A percentile compares a stretch with the other conserved stretches of the same genome.
Conservation (phyloP, 768 basidiomycete species). For the Melanogaster broomeanus region DNA sequence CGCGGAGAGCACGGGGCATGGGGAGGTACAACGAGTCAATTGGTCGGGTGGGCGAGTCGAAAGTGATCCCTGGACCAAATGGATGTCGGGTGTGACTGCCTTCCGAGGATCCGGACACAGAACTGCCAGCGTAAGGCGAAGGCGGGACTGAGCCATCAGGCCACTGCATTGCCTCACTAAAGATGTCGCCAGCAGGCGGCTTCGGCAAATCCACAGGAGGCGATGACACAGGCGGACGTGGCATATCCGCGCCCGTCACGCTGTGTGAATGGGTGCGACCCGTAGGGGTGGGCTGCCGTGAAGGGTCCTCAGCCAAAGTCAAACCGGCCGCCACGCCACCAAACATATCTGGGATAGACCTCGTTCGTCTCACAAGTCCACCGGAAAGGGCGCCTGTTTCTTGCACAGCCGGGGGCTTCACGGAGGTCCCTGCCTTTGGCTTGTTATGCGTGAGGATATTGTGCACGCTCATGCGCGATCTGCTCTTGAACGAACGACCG, state of each 20-base stretch:
- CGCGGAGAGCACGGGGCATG: conserved; percentile 61
- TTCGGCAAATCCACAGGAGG: conserved; percentile 30
- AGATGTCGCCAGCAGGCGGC: conserved; percentile 49
- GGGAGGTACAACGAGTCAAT: conserved; percentile 44
- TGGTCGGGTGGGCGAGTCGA: conserved; percentile 57
- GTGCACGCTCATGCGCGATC: conserved; percentile 72
- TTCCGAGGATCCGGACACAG: conserved; percentile 19
- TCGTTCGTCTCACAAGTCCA: conserved; percentile 66
- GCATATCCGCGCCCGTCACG: conserved; percentile 70
- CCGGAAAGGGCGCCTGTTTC: conserved; percentile 39
- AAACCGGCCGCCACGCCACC: conserved; percentile 24
- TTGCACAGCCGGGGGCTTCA: conserved; percentile 29
- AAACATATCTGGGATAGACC: conserved; percentile 67
- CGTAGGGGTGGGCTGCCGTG: conserved; percentile 30
- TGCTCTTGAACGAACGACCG: conserved; percentile 43
- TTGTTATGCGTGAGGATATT: conserved; percentile 51
- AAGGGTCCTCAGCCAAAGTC: conserved; percentile 33
- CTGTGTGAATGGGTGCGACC: conserved; percentile 78
- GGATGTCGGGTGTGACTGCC: conserved; percentile 46
- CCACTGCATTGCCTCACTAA: conserved; percentile 71
- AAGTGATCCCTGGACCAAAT: conserved; percentile 64
- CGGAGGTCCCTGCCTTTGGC: conserved; percentile 40
- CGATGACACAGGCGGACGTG: conserved; percentile 37
- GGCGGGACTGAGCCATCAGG: conserved; percentile 33
- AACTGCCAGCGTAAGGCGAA: conserved; percentile 37